A percentile compares a stretch with the other conserved stretches of the same genome.
Evolutionary conservation across 306 rosid genomes (phyloP).

Genomic region (Delonix regia): DNA sequence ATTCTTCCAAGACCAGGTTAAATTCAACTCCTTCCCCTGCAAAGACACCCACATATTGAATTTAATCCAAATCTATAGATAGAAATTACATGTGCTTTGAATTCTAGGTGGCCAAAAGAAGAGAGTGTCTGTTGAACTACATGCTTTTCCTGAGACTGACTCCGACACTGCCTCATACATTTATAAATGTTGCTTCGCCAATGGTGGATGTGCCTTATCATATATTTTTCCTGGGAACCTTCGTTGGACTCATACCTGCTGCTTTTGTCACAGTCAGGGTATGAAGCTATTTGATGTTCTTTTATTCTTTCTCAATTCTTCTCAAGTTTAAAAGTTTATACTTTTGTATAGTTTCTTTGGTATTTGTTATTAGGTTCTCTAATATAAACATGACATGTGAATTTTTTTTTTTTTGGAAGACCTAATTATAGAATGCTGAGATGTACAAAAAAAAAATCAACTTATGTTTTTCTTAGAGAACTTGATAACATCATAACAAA

Average conservation of each 20-base stretch:
- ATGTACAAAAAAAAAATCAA: too few relatives aligned
- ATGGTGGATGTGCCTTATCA: constrained; percentile 91
- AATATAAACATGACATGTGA: too few relatives aligned
- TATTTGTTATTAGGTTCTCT: not conserved
- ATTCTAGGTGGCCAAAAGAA: constrained; percentile 81
- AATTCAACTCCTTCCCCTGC: not conserved
- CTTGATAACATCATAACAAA: not conserved
- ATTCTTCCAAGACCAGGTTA: constrained; percentile 82
- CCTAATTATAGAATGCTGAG: too few relatives aligned
- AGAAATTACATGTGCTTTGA: constrained; percentile 10
- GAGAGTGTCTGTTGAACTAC: constrained; percentile 72
- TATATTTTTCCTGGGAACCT: constrained; percentile 73
- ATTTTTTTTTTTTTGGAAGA: too few relatives aligned
- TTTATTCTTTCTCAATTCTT: not conserved
- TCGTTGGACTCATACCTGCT: constrained; percentile 84
- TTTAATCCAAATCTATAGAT: not conserved
- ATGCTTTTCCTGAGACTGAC: constrained; percentile 92
- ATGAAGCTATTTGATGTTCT: constrained; percentile 12
- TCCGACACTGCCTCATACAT: constrained; percentile 87
- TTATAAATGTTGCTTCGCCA: constrained; percentile 93
- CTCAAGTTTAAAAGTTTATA: not conserved
- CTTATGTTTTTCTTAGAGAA: too few relatives aligned
- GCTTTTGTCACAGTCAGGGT: constrained; percentile 93
- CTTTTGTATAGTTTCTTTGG: too few relatives aligned
- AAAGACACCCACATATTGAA: not conserved